phyloP scores from a whole-genome alignment of 2,329 filamentous ascomycete species.

The Phialophora macrospora region DNA sequence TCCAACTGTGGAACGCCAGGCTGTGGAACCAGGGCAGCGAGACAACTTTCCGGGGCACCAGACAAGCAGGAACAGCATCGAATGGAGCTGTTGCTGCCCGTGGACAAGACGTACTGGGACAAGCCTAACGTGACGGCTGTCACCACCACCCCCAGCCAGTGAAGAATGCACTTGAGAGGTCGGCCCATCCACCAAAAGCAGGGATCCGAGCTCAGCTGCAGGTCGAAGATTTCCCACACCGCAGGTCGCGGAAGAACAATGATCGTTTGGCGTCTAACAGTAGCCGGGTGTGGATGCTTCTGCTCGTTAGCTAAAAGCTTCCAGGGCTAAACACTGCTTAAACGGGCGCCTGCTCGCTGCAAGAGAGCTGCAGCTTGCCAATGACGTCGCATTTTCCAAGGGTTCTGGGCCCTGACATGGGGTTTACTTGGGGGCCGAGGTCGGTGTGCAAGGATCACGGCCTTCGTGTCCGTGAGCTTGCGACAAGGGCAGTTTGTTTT shows the following conservation, averaged over 20 bases:
- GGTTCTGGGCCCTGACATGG: slow-evolving; percentile 20
- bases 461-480: background rate
- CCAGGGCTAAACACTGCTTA: slow-evolving; percentile 10
- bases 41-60: slow-evolving; percentile 14
- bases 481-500: background rate
- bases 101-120: background rate
- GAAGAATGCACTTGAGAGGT: background rate
- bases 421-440: slow-evolving; percentile 8
- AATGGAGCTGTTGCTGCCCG: background rate
- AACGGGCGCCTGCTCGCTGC: slow-evolving; percentile 4
- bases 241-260: background rate
- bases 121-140: background rate
- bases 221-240: background rate
- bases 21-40: slow-evolving; percentile 2
- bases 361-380: slow-evolving; percentile 16
- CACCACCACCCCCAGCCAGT: slow-evolving; percentile 4
- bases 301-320: slow-evolving; percentile 18
- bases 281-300: slow-evolving; percentile 15
- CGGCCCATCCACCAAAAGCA: slow-evolving; percentile 3
- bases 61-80: slow-evolving; percentile 7
- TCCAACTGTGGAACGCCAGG: background rate
- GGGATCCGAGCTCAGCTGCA: slow-evolving; percentile 13
- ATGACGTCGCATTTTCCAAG: slow-evolving; percentile 17
- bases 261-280: slow-evolving; percentile 2
- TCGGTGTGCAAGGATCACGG: slow-evolving; percentile 4